Evolutionary conservation across 2,329 filamentous ascomycete species (phyloP), one percentile per base, ranked within the genome.

Genomic region (Pseudogymnoascus sp.): DNA sequence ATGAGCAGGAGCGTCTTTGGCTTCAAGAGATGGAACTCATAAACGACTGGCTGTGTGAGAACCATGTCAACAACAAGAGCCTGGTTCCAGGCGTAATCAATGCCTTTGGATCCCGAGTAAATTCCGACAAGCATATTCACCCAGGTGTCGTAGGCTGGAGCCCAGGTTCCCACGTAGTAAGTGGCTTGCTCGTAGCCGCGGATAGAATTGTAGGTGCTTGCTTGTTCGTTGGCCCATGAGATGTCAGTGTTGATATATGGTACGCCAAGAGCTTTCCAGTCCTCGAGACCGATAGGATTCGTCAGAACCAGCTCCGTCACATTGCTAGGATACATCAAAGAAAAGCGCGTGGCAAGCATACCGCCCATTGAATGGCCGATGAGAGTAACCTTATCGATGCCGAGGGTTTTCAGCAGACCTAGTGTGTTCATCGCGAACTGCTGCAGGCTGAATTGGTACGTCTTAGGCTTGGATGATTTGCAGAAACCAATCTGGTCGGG

Each of bases 401-500:
- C 73, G 21, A 83, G 73, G 1, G 75, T 71, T 58, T 75, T 66
- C 8, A 84, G 74, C 4, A 84, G 72, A n/a, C 72, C 73, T 41
- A 76, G 74, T 11, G 80, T 83, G 73, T 83, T 84, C 66, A 74
- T 73, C 1, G 79, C 78, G 5, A 83, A 72, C 69, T 83, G 81
- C 33, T 79, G 75, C 6, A 83, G 73, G 25, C 76, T 80, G 72
- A 81, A 83, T 68, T 83, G 81, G 69, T 83, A 84, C 11, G 68
- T 67, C 1, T 69, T 67, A 0, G 80, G 79, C 70, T 84, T 84
- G 25, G 78, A 76, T 7, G 80, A 83, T 70, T 83, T 83, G 77
- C 81, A 84, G 72, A 82, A 84, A 63, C 82, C 81, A 55, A 84
- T 72, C 65, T 84, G 81, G 65, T 84, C 82, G 0, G 81, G 79